Evolutionary conservation across 345 rosid genomes (phyloP), one percentile per base, ranked within the genome.

Genomic region (sweet orange (Citrus sinensis)): DNA sequence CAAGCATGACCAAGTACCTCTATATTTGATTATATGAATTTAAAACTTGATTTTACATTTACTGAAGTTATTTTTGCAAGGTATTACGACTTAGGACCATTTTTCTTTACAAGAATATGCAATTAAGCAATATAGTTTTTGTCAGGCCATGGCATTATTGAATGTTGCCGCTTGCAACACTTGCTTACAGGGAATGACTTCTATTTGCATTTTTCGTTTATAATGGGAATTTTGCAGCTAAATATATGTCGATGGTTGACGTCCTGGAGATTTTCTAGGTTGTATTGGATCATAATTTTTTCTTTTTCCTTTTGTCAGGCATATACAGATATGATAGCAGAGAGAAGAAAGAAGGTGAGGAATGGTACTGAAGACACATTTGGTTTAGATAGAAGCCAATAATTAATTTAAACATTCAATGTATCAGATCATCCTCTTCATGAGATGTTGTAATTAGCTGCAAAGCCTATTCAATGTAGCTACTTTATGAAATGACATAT

Each of bases 281-380:
- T 71, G 34, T 20, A 51, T 14, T 29, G 78, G 32, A 17, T 61
- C 65, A n/a, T 73, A 27, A 69, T 42, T 42, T 64, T 62, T 63
- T 56, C 69, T 72, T 55, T 29, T 49, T 7, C 19, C 61, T 6
- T 62, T 73, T 77, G 32, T 74, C 92, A 96, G 98, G 92, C 84
- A 70, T 93, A 91, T 79, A 5, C 87, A 37, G 90, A 89, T 13
- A 92, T 91, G 97, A 91, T 93, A 69, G 89, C 91, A 4, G 97
- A 92, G 78, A 87, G 97, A 83, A 86, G 98, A 79, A 86, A 84
- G 82, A 88, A 82, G 79, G 92, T 93, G 80, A 86, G 79, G 29
- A 93, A 79, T 70, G 96, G 96, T 42, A 79, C n/a, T 60, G 99
- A 95, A 84, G 97, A 93, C 82, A 93, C 87, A 54, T 93, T 87